Evolutionary conservation across 1,284 basidiomycete species (phyloP), one percentile per base, ranked within the genome.

Genomic region (Apiotrichum brassicae): DNA sequence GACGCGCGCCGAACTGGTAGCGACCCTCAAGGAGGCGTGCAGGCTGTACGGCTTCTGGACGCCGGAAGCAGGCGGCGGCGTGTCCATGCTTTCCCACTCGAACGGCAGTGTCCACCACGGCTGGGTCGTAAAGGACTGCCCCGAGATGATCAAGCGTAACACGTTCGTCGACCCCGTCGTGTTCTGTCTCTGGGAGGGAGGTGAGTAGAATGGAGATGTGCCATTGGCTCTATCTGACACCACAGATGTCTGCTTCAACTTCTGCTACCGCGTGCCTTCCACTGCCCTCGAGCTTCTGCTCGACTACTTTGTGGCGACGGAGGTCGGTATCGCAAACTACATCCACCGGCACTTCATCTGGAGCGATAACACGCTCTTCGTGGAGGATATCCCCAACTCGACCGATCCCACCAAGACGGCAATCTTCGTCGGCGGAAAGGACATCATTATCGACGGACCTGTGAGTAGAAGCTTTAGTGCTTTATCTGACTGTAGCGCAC

Each of bases 181-280:
- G 1, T 92, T 94, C 72, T 89, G 86, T 68, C 82, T 86, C 6
- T 92, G 89, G 88, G 87, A 91, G 77, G 87, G 87, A 48, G 83
- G 84, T 84, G 61, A 53, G 78, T 70, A 9, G 7, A 16, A n/a
- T 8, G 28, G 8, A 30, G 28, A 30, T 14, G 28, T 30, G 8
- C 8, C 8, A 14, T 14, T 30, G 8, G 8, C 8, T 8, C 28
- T 30, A 30, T 8, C 28, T 33, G n/a, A n/a, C n/a, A 40, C 34
- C 16, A 7, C 62, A 84, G 87, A 91, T 68, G 82, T 92, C 16
- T 91, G 88, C 70, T 86, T 85, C 73, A 89, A 88, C 64, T 93
- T 92, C 68, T 75, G 89, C 42, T 91, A 92, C 70, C 78, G 82
- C 11, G 77, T 76, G 43, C 57, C 83, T 74, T 39, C 48, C 20